phyloP scores from a whole-genome alignment of 495 filamentous ascomycete genomes.

The Hypomontagnella monticulosa region DNA sequence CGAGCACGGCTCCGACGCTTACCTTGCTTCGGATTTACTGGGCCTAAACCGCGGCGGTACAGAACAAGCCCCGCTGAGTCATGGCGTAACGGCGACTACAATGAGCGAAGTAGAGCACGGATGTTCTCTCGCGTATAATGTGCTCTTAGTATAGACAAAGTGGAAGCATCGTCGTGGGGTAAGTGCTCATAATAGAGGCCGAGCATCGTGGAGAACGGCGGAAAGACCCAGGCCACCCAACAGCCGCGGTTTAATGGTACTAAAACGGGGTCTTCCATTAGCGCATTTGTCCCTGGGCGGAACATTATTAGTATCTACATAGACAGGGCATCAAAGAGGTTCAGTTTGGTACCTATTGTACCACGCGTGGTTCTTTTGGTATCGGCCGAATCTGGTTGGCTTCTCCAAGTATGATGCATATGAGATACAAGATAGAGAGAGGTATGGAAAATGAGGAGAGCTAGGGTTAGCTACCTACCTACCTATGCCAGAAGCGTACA shows the following conservation, averaged over 20 bases:
- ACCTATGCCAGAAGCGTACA: conserved; percentile 17
- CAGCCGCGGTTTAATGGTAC: conserved; percentile 2
- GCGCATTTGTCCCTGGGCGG: background rate
- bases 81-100: background rate
- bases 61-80: background rate
- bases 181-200: background rate
- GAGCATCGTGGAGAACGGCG: conserved; percentile 9
- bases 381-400: background rate
- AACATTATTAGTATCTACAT: background rate
- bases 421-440: conserved; percentile 5
- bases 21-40: background rate
- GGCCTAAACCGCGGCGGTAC: background rate
- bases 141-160: background rate
- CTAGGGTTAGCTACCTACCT: background rate
- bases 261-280: conserved; percentile 13
- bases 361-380: conserved; percentile 6
- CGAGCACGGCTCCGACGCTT: conserved; percentile 1
- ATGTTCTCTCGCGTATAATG: background rate
- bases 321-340: background rate
- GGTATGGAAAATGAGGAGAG: background rate
- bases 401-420: conserved; percentile 2
- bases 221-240: no score
- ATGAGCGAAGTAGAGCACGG: background rate
- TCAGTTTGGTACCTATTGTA: background rate
- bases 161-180: conserved; percentile 4